A percentile compares a stretch with the other conserved stretches of the same genome.
Conservation (phyloP, 1,139 yeast genomes). For the Yamadazyma diddensiae region DNA sequence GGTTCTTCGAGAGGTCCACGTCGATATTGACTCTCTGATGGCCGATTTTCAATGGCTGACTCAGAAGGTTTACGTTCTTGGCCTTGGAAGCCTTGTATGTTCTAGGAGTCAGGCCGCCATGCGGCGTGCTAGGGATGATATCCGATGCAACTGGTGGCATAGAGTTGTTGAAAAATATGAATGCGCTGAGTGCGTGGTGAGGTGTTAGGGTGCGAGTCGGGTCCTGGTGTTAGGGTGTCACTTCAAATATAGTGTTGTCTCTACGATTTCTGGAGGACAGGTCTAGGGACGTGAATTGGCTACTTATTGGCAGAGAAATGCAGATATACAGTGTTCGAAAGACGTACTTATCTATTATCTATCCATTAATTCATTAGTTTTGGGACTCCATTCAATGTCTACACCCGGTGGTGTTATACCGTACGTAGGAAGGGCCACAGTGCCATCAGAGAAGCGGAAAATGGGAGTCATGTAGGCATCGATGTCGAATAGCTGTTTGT, state of each 20-base stretch:
- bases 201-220: constrained; percentile 1
- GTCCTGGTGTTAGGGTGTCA: background rate
- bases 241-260: background rate
- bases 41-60: constrained; percentile 52
- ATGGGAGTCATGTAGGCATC: no score
- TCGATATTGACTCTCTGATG: constrained; percentile 71
- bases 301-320: no score
- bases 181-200: background rate
- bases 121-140: constrained; percentile 2
- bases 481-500: background rate
- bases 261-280: no score
- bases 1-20: constrained; percentile 55
- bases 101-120: constrained; percentile 17
- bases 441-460: constrained; percentile 9
- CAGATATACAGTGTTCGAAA: no score
- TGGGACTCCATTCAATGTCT: constrained; percentile 19
- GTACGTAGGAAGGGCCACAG: constrained; percentile 22
- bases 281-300: no score
- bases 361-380: constrained; percentile 13
- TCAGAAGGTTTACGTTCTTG: constrained; percentile 25
- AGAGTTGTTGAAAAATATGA: background rate
- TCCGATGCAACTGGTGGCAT: constrained; percentile 24
- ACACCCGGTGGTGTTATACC: constrained; percentile 10
- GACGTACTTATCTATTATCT: background rate
- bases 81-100: constrained; percentile 19